Percentiles rank a stretch among this genome's conserved stretches.
phyloP scores from a whole-genome alignment of 306 rosid genomes.

The Dalbergia oliveri region DNA sequence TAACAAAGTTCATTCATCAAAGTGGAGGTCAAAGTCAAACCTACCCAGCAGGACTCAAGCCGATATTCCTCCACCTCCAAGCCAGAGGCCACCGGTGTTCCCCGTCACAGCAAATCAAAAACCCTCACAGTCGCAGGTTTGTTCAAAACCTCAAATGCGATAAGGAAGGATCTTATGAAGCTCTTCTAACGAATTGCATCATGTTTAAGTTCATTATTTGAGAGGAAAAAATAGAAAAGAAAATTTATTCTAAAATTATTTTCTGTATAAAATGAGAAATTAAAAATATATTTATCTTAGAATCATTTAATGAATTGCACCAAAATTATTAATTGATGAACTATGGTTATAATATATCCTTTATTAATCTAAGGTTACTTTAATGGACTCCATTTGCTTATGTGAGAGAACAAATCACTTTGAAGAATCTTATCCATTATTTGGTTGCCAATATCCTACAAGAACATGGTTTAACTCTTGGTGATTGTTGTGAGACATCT shows the following conservation, averaged over 20 bases:
- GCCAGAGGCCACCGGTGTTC: background rate
- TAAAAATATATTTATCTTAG: background rate
- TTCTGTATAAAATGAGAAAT: background rate
- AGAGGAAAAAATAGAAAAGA: no score
- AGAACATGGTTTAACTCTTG: no score
- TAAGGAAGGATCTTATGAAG: background rate
- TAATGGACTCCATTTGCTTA: no score
- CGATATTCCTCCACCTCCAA: background rate
- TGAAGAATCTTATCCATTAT: no score
- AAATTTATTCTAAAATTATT: background rate
- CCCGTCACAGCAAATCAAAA: background rate
- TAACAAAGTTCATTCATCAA: background rate
- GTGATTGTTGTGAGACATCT: no score
- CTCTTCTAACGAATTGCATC: no score
- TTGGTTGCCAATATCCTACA: no score
- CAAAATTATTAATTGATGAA: no score
- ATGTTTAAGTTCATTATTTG: no score
- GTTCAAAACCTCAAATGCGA: no score
- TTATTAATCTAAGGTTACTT: background rate
- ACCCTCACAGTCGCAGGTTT: background rate
- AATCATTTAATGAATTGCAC: no score
- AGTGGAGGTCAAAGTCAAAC: constrained; percentile 35
- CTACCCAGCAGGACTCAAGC: background rate
- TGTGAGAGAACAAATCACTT: no score
- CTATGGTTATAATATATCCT: background rate